Percentiles rank a stretch among this genome's conserved stretches.
These are phyloP conservation scores for Lomentospora prolificans DNA, from an alignment of 2,329 filamentous ascomycete species.

Conservation along the genomic window DNA sequence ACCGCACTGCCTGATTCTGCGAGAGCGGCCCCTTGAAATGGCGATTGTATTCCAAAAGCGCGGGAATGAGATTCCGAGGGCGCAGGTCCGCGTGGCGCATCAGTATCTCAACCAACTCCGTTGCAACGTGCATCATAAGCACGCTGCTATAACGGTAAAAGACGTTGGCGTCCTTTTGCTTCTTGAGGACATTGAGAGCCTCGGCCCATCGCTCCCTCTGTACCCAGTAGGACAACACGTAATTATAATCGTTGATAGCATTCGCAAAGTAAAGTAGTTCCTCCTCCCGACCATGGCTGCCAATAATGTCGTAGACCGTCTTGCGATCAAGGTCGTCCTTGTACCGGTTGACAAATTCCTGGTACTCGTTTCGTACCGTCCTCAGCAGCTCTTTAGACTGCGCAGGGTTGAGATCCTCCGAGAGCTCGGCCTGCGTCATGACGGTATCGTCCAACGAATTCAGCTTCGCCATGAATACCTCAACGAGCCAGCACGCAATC, in stretches of 20 bases:
- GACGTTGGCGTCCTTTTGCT: constrained; percentile 81
- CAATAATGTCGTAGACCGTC: constrained; percentile 92
- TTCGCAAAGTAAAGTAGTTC: constrained; percentile 89
- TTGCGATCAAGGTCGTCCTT: constrained; percentile 81
- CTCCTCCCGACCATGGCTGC: constrained; percentile 87
- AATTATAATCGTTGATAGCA: constrained; percentile 82
- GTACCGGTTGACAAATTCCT: constrained; percentile 78
- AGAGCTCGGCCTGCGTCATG: constrained; percentile 74
- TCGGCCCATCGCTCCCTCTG: constrained; percentile 89
- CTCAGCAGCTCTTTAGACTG: constrained; percentile 65
- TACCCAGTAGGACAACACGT: constrained; percentile 93
- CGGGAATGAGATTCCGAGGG: constrained; percentile 81
- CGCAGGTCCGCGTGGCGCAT: constrained; percentile 85
- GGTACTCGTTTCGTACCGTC: constrained; percentile 65
- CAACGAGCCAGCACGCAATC: constrained; percentile 90
- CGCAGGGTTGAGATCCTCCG: constrained; percentile 59
- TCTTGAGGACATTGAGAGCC: constrained; percentile 79
- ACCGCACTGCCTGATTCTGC: constrained; percentile 86
- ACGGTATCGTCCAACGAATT: constrained; percentile 93
- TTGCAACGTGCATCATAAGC: constrained; percentile 80
- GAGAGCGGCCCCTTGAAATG: constrained; percentile 55
- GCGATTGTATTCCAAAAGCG: constrained; percentile 87
- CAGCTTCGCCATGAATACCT: constrained; percentile 94
- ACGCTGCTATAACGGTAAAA: constrained; percentile 97
- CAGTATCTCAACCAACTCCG: constrained; percentile 85